These are phyloP conservation scores for Trichoderma gamsii DNA, from an alignment of 495 filamentous ascomycete genomes.

Conservation along the genomic window DNA sequence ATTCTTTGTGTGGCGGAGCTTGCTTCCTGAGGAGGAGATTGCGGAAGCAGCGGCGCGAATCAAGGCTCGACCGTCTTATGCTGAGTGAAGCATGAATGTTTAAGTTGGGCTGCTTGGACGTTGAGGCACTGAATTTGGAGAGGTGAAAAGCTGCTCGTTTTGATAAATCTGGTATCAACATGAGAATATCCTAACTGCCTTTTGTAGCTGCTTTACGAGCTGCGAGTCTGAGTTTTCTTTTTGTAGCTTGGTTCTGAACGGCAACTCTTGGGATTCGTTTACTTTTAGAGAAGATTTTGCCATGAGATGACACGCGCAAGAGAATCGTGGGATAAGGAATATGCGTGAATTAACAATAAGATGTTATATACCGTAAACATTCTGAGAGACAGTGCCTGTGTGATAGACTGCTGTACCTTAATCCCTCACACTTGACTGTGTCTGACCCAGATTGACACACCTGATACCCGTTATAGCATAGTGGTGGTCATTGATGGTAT, in stretches of 20 bases:
- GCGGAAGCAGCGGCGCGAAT: not conserved
- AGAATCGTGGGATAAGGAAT: not conserved
- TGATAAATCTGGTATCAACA: not conserved
- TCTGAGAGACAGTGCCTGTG: not conserved
- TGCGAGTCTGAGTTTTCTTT: not conserved
- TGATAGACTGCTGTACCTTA: not conserved
- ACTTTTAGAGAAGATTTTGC: not conserved
- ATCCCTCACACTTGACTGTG: not conserved
- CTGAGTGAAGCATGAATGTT: too few relatives aligned
- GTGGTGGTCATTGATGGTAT: not conserved
- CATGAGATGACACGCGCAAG: not conserved
- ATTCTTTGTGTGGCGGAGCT: not conserved
- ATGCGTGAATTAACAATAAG: not conserved
- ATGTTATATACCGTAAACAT: not conserved
- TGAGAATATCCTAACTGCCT: not conserved
- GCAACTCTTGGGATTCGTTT: not conserved
- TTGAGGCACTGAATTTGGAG: not conserved
- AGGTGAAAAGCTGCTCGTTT: not conserved
- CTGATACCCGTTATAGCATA: not conserved
- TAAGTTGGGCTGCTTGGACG: too few relatives aligned
- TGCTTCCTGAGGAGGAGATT: slow-evolving; percentile 1
- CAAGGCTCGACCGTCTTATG: too few relatives aligned
- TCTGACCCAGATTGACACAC: not conserved
- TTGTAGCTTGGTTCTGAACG: not conserved
- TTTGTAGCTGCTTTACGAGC: not conserved